Evolutionary conservation across 2,329 filamentous ascomycete species (phyloP), one percentile per base, ranked within the genome.

Genomic region (Pezicula neosporulosa): DNA sequence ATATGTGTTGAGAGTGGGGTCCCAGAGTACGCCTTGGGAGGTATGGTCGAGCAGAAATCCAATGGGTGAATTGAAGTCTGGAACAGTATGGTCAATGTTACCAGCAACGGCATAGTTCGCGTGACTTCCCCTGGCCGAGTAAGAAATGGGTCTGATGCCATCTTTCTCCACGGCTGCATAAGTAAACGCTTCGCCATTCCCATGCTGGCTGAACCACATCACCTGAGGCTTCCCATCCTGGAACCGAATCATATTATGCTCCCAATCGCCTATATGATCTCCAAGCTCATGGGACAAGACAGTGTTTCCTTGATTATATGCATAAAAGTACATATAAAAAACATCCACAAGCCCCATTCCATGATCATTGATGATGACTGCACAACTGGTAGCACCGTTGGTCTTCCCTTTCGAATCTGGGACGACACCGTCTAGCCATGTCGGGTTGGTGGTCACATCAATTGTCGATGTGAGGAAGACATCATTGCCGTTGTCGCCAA

Each of bases 171-270:
- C 70, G 2, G 75, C 71, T 3, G 68, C 57, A 60, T 84, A 87
- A 2, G 71, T 75, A 64, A 86, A 87, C 1, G 84, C 83, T 65
- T 87, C 72, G 4, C 85, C 85, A 55, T 76, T 74, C 28, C 72
- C 67, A 63, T 87, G 85, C 61, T 87, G 83, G 48, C 76, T 81
- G 61, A 77, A 86, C 81, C 82, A 87, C 12, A 87, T 64, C 1
- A 74, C 70, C 54, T 75, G 65, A 0, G 84, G 84, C 1, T 60
- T 55, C 9, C 79, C 79, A 49, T 83, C 71, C 15, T 70, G 47
- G 65, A 88, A 88, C 10, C 84, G 81, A 30, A 88, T 72, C 81
- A 85, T 85, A 49, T 78, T 83, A 64, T 86, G 82, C 62, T 86
- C 83, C 82, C 81, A 84, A 61, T 85, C 82, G 8, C 83, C 84